Evolutionary conservation across 2,329 filamentous ascomycete species (phyloP).

Genomic region (Sarocladium strictum): DNA sequence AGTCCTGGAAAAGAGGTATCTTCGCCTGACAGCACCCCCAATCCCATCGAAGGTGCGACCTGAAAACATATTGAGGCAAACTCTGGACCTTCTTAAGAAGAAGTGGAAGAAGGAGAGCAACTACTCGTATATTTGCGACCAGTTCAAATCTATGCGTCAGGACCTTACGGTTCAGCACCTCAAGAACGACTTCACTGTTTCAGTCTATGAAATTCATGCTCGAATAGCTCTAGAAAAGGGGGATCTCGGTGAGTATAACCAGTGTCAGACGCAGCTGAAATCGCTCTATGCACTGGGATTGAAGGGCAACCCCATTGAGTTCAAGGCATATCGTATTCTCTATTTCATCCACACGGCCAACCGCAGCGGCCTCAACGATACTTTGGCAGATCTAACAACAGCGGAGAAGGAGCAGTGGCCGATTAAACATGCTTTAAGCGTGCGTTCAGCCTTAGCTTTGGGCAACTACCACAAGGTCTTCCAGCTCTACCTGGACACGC

Average conservation of each 20-base stretch:
- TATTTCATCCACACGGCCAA: conserved; percentile 99
- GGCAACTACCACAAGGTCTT: conserved; percentile 99
- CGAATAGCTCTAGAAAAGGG: conserved; percentile 96
- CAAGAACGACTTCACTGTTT: conserved; percentile 93
- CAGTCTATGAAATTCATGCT: conserved; percentile 95
- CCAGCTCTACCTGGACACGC: conserved; percentile 87
- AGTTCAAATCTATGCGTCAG: conserved; percentile 97
- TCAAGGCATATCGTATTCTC: conserved; percentile 98
- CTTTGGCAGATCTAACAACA: conserved; percentile 96
- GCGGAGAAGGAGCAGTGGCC: conserved; percentile 84
- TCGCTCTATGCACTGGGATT: conserved; percentile 82
- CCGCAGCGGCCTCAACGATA: conserved; percentile 95
- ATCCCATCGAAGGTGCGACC: conserved; percentile 86
- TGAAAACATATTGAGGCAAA: conserved; percentile 70
- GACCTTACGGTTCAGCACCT: conserved; percentile 97
- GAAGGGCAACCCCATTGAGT: conserved; percentile 87
- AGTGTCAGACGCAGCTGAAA: conserved; percentile 97
- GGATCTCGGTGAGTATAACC: conserved; percentile 99
- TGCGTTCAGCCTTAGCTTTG: conserved; percentile 84
- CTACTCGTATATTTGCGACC: conserved; percentile 96
- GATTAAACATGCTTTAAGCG: conserved; percentile 85
- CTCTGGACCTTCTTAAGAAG: conserved; percentile 81
- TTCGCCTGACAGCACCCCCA: conserved; percentile 85
- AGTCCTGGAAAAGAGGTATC: conserved; percentile 85
- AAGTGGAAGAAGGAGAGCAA: conserved; percentile 94